These are phyloP conservation scores for Gossypium davidsonii DNA, from an alignment of 441 rosid species.

Conservation along the genomic window DNA sequence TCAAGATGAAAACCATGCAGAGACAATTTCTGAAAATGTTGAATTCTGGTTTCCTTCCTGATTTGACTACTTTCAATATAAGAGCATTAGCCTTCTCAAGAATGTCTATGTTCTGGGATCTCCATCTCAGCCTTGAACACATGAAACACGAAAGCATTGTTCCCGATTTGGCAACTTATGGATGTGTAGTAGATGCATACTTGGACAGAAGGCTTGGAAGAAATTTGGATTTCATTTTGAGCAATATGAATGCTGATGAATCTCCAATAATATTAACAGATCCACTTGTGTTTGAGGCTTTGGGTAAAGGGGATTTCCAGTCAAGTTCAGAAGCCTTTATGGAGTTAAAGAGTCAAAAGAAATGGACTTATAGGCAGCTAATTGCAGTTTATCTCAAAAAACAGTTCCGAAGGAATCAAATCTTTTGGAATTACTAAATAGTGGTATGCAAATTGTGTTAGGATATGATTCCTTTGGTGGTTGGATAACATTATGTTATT, in stretches of 20 bases:
- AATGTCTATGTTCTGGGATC: constrained; percentile 7
- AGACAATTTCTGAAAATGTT: constrained; percentile 58
- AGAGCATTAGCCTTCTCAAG: constrained; percentile 8
- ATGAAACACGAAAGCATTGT: neutral
- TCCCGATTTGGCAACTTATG: constrained; percentile 6
- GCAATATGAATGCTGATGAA: constrained; percentile 1
- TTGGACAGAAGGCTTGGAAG: constrained; percentile 7
- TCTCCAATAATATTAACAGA: neutral
- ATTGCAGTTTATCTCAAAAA: constrained; percentile 7
- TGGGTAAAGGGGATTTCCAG: constrained; percentile 6
- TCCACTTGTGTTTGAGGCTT: constrained; percentile 4
- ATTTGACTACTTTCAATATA: neutral
- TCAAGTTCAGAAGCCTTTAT: constrained; percentile 1
- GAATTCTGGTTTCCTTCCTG: constrained; percentile 4
- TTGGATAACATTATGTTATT: neutral
- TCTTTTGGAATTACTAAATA: constrained; percentile 4
- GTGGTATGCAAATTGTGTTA: neutral
- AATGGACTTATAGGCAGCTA: constrained; percentile 7
- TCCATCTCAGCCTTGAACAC: constrained; percentile 6
- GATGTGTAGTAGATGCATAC: constrained; percentile 4
- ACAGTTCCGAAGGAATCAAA: constrained; percentile 2
- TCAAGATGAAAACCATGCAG: constrained; percentile 77
- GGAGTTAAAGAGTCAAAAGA: constrained; percentile 3
- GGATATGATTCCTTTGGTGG: neutral
- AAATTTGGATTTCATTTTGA: constrained; percentile 1